Conservation (phyloP, 2,329 filamentous ascomycete genomes). For the Aspergillus chevalieri region DNA sequence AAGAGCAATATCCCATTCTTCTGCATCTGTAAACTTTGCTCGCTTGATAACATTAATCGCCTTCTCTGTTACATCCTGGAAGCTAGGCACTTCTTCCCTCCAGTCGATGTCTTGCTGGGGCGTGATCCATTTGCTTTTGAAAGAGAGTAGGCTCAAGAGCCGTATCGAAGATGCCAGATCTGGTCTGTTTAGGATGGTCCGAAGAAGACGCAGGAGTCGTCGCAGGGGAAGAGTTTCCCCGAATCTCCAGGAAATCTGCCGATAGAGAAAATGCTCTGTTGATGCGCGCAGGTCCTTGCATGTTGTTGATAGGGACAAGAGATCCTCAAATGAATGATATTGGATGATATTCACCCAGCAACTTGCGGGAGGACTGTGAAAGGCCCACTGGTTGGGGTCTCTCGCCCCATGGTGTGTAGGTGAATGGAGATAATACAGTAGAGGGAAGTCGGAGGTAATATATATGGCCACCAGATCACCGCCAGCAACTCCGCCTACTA, state of each 20-base stretch:
- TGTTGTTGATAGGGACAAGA: not conserved
- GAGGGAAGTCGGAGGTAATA: not conserved
- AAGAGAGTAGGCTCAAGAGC: not conserved
- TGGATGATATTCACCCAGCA: not conserved
- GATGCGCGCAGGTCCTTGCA: not conserved
- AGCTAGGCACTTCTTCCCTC: not conserved
- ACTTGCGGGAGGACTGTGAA: not conserved
- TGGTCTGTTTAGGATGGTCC: not conserved
- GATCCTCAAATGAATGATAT: not conserved
- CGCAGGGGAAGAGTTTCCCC: not conserved
- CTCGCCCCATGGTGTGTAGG: not conserved
- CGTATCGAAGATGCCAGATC: not conserved
- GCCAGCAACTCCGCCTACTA: not conserved
- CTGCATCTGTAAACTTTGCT: not conserved
- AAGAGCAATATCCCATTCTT: not conserved
- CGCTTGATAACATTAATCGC: not conserved
- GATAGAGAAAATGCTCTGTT: not conserved
- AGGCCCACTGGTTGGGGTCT: not conserved
- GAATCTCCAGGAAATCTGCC: not conserved
- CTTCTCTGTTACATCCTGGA: not conserved
- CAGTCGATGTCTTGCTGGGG: not conserved
- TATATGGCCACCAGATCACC: not conserved
- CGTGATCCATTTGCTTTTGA: not conserved
- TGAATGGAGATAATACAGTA: not conserved
- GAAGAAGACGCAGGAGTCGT: not conserved